Percentiles rank a stretch among this genome's conserved stretches.
These are phyloP conservation scores for Cavenderia fasciculata DNA, from an alignment of 78 protist species.

Conservation along the genomic window DNA sequence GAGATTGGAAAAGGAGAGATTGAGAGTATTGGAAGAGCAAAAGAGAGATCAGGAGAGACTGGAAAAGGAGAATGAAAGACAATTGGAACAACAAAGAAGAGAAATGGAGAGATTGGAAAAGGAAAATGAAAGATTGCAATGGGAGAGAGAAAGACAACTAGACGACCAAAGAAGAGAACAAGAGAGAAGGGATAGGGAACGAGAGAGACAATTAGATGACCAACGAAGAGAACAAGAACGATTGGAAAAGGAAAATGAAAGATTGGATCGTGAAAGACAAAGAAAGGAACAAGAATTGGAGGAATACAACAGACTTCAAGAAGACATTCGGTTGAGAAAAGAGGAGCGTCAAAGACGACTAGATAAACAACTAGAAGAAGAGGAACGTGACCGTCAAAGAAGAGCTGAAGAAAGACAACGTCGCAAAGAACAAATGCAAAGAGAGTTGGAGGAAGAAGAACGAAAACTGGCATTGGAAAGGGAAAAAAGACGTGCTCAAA, in stretches of 20 bases:
- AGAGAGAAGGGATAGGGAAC: neutral
- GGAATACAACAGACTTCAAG: neutral
- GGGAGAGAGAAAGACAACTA: conserved; percentile 3
- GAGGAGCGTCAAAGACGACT: conserved; percentile 1
- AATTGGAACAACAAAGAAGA: neutral
- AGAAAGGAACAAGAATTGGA: neutral
- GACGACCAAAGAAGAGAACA: neutral
- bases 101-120: neutral
- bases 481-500: neutral
- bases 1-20: neutral
- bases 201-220: too few relatives aligned
- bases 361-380: neutral
- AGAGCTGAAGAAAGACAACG: neutral
- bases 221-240: neutral
- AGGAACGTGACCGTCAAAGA: conserved; percentile 1
- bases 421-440: neutral
- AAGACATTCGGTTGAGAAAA: neutral
- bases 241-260: neutral
- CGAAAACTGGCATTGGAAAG: conserved; percentile 3
- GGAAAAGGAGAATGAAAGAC: conserved; percentile 7
- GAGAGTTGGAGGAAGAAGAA: conserved; percentile 11
- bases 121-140: neutral
- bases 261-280: neutral
- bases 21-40: too few relatives aligned
- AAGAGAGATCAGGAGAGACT: neutral